Evolutionary conservation across 1,284 basidiomycete species (phyloP).

Genomic region (Sporisorium reilianum): DNA sequence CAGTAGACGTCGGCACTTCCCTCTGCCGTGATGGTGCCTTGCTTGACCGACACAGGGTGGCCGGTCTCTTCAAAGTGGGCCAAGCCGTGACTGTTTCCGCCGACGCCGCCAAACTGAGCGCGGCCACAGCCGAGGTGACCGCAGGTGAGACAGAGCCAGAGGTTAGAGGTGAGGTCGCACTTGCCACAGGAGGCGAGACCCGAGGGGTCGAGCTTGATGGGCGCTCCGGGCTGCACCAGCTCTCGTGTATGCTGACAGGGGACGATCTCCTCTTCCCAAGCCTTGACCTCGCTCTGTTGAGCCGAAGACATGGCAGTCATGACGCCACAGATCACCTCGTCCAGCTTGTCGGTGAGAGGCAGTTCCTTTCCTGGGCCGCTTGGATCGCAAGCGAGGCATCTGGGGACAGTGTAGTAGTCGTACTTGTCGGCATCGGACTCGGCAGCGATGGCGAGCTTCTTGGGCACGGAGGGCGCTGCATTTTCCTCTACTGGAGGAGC

Average conservation of each 20-base stretch:
- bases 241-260: constrained; percentile 88
- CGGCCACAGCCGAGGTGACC: constrained; percentile 95
- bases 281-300: constrained; percentile 91
- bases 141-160: constrained; percentile 92
- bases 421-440: constrained; percentile 90
- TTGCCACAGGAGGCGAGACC: constrained; percentile 51
- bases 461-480: constrained; percentile 71
- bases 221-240: constrained; percentile 74
- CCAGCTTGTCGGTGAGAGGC: constrained; percentile 69
- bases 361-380: constrained; percentile 72
- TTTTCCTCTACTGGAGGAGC: constrained; percentile 7
- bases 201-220: constrained; percentile 51
- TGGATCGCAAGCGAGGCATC: constrained; percentile 77
- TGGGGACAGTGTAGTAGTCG: constrained; percentile 77
- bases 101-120: constrained; percentile 84
- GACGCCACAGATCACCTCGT: constrained; percentile 77
- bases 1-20: constrained; percentile 94
- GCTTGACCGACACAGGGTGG: constrained; percentile 89
- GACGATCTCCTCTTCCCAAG: constrained; percentile 94
- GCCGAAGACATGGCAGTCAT: constrained; percentile 87
- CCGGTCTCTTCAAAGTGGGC: constrained; percentile 81
- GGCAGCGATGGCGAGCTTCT: constrained; percentile 86
- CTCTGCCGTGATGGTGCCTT: constrained; percentile 96
- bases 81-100: constrained; percentile 91
- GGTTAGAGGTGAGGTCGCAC: constrained; percentile 73